Evolutionary conservation across 257 asterid genomes (phyloP).

Genomic region (Hygrophila difformis): DNA sequence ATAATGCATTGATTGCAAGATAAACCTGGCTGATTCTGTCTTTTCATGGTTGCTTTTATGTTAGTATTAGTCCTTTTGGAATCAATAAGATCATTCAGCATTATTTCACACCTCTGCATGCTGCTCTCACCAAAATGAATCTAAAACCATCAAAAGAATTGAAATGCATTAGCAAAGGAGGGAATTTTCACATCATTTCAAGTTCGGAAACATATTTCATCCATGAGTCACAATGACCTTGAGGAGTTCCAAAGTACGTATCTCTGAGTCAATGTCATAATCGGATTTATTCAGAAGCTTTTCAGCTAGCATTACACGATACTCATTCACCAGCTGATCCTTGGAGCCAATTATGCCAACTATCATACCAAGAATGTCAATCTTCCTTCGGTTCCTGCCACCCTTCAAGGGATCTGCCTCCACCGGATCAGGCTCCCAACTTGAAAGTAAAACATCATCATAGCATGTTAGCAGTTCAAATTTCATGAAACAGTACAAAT

Average conservation of each 20-base stretch:
- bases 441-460: constrained; percentile 27
- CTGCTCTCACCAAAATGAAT: constrained; percentile 98
- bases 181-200: no score
- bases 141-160: constrained; percentile 40
- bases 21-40: constrained; percentile 56
- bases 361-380: constrained; percentile 92
- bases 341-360: constrained; percentile 95
- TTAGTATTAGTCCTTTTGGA: constrained; percentile 89
- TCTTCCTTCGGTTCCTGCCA: constrained; percentile 72
- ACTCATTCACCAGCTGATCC: constrained; percentile 95
- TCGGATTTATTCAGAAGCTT: constrained; percentile 90
- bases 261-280: constrained; percentile 92
- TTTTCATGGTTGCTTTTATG: constrained; percentile 66
- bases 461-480: constrained; percentile 23
- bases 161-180: no score
- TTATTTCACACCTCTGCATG: constrained; percentile 97
- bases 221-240: constrained; percentile 72
- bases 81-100: constrained; percentile 94
- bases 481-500: constrained; percentile 8
- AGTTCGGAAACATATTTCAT: constrained; percentile 15
- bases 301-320: constrained; percentile 98
- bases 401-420: constrained; percentile 91
- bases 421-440: constrained; percentile 99
- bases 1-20: constrained; percentile 7
- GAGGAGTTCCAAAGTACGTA: constrained; percentile 89